Percentiles rank a stretch among this genome's conserved stretches.
These are phyloP conservation scores for Hypoxylon cercidicola DNA, from an alignment of 495 filamentous ascomycete species.

Conservation along the genomic window DNA sequence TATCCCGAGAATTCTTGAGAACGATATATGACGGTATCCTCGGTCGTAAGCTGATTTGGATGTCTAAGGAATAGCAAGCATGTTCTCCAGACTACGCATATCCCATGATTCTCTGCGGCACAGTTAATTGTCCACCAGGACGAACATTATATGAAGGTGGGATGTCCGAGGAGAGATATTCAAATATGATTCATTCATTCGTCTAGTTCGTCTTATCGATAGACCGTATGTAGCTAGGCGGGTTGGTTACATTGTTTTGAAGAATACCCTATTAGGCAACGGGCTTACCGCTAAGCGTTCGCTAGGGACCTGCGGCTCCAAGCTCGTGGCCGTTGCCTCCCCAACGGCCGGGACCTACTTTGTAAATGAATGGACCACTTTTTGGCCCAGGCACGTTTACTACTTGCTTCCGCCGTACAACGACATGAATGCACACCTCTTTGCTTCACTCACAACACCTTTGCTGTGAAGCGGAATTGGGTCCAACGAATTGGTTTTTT, in stretches of 20 bases:
- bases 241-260: neutral
- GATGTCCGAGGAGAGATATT: slow-evolving; percentile 4
- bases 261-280: slow-evolving; percentile 12
- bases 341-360: slow-evolving; percentile 40
- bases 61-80: slow-evolving; percentile 10
- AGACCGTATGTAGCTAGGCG: neutral
- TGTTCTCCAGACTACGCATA: slow-evolving; percentile 10
- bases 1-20: slow-evolving; percentile 7
- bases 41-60: slow-evolving; percentile 1
- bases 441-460: slow-evolving; percentile 24
- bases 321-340: slow-evolving; percentile 37
- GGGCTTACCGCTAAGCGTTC: neutral
- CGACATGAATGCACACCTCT: slow-evolving; percentile 8
- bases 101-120: neutral
- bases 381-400: slow-evolving; percentile 30
- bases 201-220: slow-evolving; percentile 29
- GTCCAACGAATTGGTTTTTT: slow-evolving; percentile 6
- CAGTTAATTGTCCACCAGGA: slow-evolving; percentile 2
- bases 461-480: slow-evolving; percentile 25
- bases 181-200: slow-evolving; percentile 2
- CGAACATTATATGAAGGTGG: slow-evolving; percentile 12
- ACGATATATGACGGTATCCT: neutral
- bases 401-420: neutral
- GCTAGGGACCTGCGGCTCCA: neutral
- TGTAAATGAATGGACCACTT: slow-evolving; percentile 41